Evolutionary conservation across 305 asterid genomes (phyloP).

Genomic region (Fraxinus ornus): DNA sequence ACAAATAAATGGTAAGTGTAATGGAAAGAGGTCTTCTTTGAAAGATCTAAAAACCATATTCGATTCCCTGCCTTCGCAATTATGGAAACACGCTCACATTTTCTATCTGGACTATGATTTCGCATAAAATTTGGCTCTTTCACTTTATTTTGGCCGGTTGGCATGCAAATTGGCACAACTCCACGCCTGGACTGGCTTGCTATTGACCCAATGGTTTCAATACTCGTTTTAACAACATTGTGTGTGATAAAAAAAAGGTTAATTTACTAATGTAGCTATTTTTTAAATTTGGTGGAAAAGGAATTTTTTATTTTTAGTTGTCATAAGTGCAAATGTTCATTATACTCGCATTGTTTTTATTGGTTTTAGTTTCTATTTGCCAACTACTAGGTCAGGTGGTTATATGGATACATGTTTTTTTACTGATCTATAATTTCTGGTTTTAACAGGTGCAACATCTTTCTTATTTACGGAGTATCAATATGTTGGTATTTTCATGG

Average conservation of each 20-base stretch:
- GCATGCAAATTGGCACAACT: background rate
- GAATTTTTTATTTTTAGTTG: background rate
- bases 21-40: background rate
- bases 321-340: background rate
- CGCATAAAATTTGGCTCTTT: background rate
- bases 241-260: background rate
- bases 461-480: slow-evolving; percentile 65
- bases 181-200: background rate
- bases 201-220: background rate
- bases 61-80: background rate
- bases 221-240: background rate
- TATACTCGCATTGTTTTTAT: too few species aligned
- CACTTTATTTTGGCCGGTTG: background rate
- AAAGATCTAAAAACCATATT: background rate
- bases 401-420: background rate
- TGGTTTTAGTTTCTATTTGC: background rate
- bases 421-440: background rate
- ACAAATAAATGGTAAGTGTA: background rate
- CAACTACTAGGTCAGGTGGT: background rate
- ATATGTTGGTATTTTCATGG: slow-evolving; percentile 64
- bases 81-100: background rate
- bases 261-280: background rate
- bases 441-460: slow-evolving; percentile 64
- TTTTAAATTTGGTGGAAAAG: background rate
- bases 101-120: background rate